These are phyloP conservation scores for Didymella sp. DNA, from an alignment of 2,329 filamentous ascomycete genomes.

Conservation along the genomic window DNA sequence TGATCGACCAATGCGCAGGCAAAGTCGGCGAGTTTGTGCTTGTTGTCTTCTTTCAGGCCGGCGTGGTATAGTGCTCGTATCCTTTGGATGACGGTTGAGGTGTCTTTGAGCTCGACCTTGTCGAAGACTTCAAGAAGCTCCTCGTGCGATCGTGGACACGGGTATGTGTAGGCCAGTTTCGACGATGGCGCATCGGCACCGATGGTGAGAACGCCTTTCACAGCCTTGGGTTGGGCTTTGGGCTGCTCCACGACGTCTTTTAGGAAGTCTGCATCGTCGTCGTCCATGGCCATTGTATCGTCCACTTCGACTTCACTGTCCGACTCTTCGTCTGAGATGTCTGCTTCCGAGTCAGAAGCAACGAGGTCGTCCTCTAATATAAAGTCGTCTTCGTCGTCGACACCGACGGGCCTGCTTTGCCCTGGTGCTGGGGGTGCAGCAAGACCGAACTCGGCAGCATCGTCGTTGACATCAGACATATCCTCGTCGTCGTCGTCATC, in stretches of 20 bases:
- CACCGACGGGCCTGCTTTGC: conserved; percentile 42
- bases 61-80: conserved; percentile 93
- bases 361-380: conserved; percentile 87
- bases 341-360: conserved; percentile 73
- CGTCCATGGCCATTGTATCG: conserved; percentile 51
- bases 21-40: conserved; percentile 77
- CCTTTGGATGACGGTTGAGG: conserved; percentile 82
- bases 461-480: conserved; percentile 52
- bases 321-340: conserved; percentile 43
- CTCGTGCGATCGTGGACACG: conserved; percentile 79
- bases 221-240: conserved; percentile 42
- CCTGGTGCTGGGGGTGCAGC: conserved; percentile 61
- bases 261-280: conserved; percentile 59
- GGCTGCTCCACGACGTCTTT: conserved; percentile 51
- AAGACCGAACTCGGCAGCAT: conserved; percentile 69
- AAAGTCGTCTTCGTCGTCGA: conserved; percentile 96
- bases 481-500: conserved; percentile 50
- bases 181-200: conserved; percentile 55
- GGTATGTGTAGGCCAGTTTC: conserved; percentile 79
- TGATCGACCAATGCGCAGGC: conserved; percentile 71
- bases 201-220: conserved; percentile 51
- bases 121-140: conserved; percentile 73
- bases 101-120: conserved; percentile 66
- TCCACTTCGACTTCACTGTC: conserved; percentile 44
- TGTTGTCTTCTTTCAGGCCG: conserved; percentile 83